Conservation (phyloP, 2,329 filamentous ascomycete genomes). For the Aspergillus fructus region DNA sequence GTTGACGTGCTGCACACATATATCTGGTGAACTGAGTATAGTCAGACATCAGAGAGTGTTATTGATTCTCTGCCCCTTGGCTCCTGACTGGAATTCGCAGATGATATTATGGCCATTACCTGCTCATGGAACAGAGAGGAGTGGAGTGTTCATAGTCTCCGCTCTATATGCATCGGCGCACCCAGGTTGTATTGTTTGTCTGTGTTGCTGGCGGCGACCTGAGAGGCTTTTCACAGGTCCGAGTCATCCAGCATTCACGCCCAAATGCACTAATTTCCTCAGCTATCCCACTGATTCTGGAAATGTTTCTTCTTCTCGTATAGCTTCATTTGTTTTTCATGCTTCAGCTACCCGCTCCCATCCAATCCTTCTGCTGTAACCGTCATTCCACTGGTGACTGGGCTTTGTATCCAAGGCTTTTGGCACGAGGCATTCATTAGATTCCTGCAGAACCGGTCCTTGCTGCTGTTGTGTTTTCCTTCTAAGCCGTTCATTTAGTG, state of each 20-base stretch:
- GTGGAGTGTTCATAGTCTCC: no score
- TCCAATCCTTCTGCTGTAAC: neutral
- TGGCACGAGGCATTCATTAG: neutral
- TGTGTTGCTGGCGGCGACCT: neutral
- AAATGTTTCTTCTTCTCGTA: neutral
- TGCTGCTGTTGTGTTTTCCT: neutral
- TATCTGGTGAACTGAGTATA: no score
- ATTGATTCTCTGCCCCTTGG: neutral
- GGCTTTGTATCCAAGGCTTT: neutral
- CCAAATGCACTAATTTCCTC: neutral
- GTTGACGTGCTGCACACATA: no score
- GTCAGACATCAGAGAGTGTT: neutral
- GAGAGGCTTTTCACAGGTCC: neutral
- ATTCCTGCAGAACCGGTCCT: neutral
- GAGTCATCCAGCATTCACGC: neutral
- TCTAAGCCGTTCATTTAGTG: neutral
- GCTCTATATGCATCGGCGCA: neutral
- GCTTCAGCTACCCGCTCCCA: neutral
- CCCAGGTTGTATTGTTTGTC: neutral
- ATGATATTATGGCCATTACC: neutral
- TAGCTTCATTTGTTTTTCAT: neutral
- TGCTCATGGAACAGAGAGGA: no score
- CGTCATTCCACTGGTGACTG: neutral
- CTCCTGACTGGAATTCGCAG: neutral
- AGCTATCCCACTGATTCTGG: neutral